Evolutionary conservation across 345 rosid species (phyloP).

Genomic region (Reutealis trisperma): DNA sequence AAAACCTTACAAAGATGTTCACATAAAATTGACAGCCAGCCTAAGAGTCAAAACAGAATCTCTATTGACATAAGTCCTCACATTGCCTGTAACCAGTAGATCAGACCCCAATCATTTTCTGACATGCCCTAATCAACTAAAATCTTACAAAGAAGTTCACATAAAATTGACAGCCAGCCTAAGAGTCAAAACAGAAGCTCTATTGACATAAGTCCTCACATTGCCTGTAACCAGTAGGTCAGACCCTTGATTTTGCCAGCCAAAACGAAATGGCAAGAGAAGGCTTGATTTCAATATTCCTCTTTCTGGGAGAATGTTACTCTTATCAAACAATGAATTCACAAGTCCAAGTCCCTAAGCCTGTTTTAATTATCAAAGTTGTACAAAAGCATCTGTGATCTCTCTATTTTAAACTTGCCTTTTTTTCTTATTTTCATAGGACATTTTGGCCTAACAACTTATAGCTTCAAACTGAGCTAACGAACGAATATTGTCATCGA

Average conservation of each 20-base stretch:
- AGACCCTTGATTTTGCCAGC: neutral
- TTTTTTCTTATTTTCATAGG: neutral
- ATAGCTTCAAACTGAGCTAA: neutral
- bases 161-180: neutral
- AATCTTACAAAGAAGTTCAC: neutral
- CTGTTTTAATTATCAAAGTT: neutral
- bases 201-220: neutral
- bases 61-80: neutral
- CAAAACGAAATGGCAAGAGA: neutral
- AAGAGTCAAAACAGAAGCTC: neutral
- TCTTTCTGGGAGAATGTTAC: neutral
- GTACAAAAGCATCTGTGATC: neutral
- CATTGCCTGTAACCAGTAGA: neutral
- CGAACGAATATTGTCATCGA: neutral
- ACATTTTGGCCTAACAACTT: neutral
- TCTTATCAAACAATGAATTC: too few relatives aligned
- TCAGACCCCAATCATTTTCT: too few relatives aligned
- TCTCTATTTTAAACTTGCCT: neutral
- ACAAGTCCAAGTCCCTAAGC: neutral
- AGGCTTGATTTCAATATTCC: neutral
- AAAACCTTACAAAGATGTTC: neutral
- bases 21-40: neutral
- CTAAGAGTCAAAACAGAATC: neutral
- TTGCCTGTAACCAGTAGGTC: neutral
- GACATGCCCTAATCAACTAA: neutral